Evolutionary conservation across 108 stramenopile genomes (phyloP).

Genomic region (Phaeodactylum tricornutum): DNA sequence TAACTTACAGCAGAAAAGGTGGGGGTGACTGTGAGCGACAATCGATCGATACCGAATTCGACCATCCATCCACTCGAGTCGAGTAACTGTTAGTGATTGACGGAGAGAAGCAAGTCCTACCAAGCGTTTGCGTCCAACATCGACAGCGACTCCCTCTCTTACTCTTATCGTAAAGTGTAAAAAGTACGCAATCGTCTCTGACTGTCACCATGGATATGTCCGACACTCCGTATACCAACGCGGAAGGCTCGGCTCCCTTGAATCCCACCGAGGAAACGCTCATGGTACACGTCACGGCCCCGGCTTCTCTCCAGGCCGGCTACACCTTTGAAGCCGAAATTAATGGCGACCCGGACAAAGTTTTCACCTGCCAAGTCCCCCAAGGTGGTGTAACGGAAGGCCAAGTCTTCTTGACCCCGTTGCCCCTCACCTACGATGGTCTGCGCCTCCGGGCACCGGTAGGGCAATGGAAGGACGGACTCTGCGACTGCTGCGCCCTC

Average conservation of each 20-base stretch:
- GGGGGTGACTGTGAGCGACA: too few species aligned
- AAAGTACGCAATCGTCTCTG: too few species aligned
- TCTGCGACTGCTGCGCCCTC: constrained; percentile 42
- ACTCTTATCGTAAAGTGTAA: too few species aligned
- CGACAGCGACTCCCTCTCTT: too few species aligned
- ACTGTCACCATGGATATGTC: too few species aligned
- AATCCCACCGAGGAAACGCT: constrained; percentile 6
- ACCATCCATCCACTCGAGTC: too few species aligned
- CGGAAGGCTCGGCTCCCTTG: constrained; percentile 6
- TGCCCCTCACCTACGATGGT: constrained; percentile 32
- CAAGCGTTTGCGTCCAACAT: too few species aligned
- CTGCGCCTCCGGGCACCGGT: constrained; percentile 49
- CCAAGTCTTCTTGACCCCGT: constrained; percentile 52
- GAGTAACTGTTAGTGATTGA: too few species aligned
- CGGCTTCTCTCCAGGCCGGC: constrained; percentile 43
- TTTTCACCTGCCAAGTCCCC: constrained; percentile 50
- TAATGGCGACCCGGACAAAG: constrained; percentile 35
- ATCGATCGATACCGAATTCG: too few species aligned
- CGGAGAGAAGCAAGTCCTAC: too few species aligned
- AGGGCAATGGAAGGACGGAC: constrained; percentile 73
- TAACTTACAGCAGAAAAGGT: too few species aligned
- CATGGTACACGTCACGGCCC: constrained; percentile 40
- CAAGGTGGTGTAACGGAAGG: constrained; percentile 68
- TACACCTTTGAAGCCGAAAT: constrained; percentile 57
- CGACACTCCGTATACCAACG: too few species aligned